These are phyloP conservation scores for Gossypium bickii DNA, from an alignment of 345 rosid genomes.

Conservation along the genomic window DNA sequence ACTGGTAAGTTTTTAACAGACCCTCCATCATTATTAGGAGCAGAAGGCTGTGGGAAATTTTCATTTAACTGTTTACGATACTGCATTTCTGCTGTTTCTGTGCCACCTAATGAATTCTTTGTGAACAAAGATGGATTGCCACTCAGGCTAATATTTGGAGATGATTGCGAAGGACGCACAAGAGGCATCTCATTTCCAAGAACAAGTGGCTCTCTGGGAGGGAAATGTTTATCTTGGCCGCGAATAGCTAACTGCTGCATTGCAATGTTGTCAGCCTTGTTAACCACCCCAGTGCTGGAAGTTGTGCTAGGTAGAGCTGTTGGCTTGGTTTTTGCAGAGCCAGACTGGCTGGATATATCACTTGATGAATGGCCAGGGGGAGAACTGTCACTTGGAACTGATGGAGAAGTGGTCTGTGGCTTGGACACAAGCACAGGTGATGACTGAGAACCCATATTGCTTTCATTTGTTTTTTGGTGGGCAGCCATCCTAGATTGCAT, in stretches of 20 bases:
- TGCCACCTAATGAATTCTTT: slow-evolving; percentile 40
- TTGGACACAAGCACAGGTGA: slow-evolving; percentile 49
- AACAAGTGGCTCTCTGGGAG: slow-evolving; percentile 45
- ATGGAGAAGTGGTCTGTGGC: slow-evolving; percentile 66
- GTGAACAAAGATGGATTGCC: slow-evolving; percentile 50
- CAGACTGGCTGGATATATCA: slow-evolving; percentile 79
- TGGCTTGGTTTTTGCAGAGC: slow-evolving; percentile 61
- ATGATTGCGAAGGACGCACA: slow-evolving; percentile 59
- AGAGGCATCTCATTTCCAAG: slow-evolving; percentile 67
- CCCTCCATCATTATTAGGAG: slow-evolving; percentile 43
- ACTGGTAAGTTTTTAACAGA: slow-evolving; percentile 33
- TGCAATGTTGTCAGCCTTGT: slow-evolving; percentile 37
- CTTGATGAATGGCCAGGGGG: slow-evolving; percentile 67
- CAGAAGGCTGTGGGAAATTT: slow-evolving; percentile 47
- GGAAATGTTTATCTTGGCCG: slow-evolving; percentile 58
- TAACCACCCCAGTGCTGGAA: slow-evolving; percentile 44
- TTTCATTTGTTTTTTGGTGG: slow-evolving; percentile 70
- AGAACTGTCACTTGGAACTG: slow-evolving; percentile 63
- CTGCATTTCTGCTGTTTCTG: slow-evolving; percentile 62
- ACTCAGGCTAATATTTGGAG: slow-evolving; percentile 47
- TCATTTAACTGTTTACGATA: slow-evolving; percentile 59
- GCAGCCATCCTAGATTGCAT: slow-evolving; percentile 84
- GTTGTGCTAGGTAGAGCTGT: slow-evolving; percentile 39
- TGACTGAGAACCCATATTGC: slow-evolving; percentile 22
- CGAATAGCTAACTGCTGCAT: slow-evolving; percentile 58